phyloP scores from a whole-genome alignment of 2,329 filamentous ascomycete genomes.

The Apiospora hydei region DNA sequence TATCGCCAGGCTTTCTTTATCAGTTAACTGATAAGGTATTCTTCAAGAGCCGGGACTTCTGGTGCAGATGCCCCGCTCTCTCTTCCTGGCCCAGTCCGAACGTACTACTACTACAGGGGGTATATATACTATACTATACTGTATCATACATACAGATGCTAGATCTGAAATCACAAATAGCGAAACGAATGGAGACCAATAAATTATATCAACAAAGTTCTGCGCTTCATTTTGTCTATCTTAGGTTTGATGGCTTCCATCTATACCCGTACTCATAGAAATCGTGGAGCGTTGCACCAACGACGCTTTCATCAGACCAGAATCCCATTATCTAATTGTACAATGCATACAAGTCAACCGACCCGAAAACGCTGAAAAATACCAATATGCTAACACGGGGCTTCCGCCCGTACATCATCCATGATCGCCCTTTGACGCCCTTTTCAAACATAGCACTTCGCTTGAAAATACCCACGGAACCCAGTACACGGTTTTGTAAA shows the following conservation, averaged over 20 bases:
- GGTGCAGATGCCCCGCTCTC: not conserved
- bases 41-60: not conserved
- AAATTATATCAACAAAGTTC: not conserved
- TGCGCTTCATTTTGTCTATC: conserved; percentile 13
- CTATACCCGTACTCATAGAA: conserved; percentile 1
- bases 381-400: conserved; percentile 2
- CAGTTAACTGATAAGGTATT: conserved; percentile 10
- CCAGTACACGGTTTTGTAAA: conserved; percentile 16
- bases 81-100: not conserved
- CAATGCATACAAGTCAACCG: conserved; percentile 10
- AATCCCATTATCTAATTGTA: conserved; percentile 6
- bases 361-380: not conserved
- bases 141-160: not conserved
- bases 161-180: not conserved
- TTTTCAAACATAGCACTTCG: not conserved
- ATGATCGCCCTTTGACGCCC: conserved; percentile 14
- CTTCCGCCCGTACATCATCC: not conserved
- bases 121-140: not conserved
- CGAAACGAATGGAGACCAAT: too few species aligned
- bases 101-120: not conserved
- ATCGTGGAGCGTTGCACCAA: not conserved
- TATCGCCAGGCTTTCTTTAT: conserved; percentile 5
- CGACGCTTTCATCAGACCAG: conserved; percentile 3
- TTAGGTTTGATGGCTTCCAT: not conserved
- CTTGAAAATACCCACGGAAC: conserved; percentile 14